phyloP scores from a whole-genome alignment of 768 basidiomycete species.

The Trametes punicea region DNA sequence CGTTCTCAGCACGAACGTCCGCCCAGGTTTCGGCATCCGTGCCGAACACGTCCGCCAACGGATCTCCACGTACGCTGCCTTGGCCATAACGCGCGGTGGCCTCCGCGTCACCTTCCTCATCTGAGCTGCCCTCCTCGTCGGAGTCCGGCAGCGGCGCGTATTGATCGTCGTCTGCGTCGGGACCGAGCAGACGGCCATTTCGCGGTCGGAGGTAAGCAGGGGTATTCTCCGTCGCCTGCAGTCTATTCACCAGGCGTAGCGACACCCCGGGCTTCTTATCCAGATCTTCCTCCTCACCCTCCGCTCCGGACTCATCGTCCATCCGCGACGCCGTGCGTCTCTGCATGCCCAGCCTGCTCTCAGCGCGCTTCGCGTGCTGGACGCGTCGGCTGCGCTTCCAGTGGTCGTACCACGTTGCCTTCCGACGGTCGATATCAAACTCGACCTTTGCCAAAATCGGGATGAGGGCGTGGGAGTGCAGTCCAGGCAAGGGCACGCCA shows the following conservation, averaged over 20 bases:
- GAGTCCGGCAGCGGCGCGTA: constrained; percentile 24
- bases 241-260: constrained; percentile 45
- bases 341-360: constrained; percentile 36
- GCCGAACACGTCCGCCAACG: constrained; percentile 60
- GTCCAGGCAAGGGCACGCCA: constrained; percentile 63
- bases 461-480: constrained; percentile 60
- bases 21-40: constrained; percentile 64
- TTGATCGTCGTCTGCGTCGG: constrained; percentile 30
- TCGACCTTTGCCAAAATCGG: constrained; percentile 92
- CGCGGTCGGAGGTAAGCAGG: constrained; percentile 26
- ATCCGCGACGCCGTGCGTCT: constrained; percentile 22
- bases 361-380: constrained; percentile 56
- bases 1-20: constrained; percentile 42
- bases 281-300: constrained; percentile 26
- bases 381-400: constrained; percentile 68
- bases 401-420: constrained; percentile 82
- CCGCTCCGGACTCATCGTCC: constrained; percentile 18
- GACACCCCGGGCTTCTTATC: constrained; percentile 42
- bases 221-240: constrained; percentile 39
- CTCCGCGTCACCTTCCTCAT: constrained; percentile 32
- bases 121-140: constrained; percentile 15
- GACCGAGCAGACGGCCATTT: constrained; percentile 10
- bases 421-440: constrained; percentile 84
- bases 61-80: constrained; percentile 39
- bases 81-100: constrained; percentile 36